Conservation (phyloP, 495 filamentous ascomycete species). For the Achaetomiella virescens region DNA sequence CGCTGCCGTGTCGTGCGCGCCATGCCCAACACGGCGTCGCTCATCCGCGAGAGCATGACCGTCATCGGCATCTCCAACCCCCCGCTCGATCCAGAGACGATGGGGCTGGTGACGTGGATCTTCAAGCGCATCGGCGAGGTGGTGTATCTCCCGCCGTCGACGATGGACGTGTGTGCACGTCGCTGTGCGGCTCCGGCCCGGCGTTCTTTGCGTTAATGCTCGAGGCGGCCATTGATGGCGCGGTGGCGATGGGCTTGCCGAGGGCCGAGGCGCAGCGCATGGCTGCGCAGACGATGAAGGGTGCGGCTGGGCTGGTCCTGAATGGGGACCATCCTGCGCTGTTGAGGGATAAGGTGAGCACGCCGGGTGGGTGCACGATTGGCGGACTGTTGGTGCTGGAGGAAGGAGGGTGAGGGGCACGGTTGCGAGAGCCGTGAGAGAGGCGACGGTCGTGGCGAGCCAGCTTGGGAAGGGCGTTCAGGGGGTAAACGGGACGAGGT, state of each 20-base stretch:
- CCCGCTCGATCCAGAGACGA: constrained; percentile 45
- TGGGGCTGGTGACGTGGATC: constrained; percentile 65
- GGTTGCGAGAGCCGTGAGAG: constrained; percentile 65
- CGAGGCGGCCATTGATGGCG: constrained; percentile 71
- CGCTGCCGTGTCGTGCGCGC: constrained; percentile 60
- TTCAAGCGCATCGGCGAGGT: constrained; percentile 66
- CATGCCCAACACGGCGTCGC: constrained; percentile 70
- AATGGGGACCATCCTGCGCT: constrained; percentile 72
- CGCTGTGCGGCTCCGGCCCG: constrained; percentile 70
- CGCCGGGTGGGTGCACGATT: constrained; percentile 77
- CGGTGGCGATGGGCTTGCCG: constrained; percentile 74
- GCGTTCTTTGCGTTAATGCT: constrained; percentile 75
- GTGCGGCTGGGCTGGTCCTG: constrained; percentile 64
- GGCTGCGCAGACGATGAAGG: constrained; percentile 73
- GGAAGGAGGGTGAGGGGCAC: constrained; percentile 67
- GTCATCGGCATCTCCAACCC: constrained; percentile 60
- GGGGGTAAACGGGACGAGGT: constrained; percentile 37
- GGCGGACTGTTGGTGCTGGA: constrained; percentile 69
- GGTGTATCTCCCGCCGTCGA: constrained; percentile 53
- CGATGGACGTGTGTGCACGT: constrained; percentile 69
- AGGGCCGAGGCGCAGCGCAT: constrained; percentile 69
- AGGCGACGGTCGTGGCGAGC: constrained; percentile 70
- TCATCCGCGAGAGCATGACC: constrained; percentile 74
- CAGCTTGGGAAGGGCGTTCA: constrained; percentile 57
- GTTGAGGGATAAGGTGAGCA: constrained; percentile 69